Conservation (phyloP, 2,329 filamentous ascomycete genomes). For the Ophiostoma quercus region DNA sequence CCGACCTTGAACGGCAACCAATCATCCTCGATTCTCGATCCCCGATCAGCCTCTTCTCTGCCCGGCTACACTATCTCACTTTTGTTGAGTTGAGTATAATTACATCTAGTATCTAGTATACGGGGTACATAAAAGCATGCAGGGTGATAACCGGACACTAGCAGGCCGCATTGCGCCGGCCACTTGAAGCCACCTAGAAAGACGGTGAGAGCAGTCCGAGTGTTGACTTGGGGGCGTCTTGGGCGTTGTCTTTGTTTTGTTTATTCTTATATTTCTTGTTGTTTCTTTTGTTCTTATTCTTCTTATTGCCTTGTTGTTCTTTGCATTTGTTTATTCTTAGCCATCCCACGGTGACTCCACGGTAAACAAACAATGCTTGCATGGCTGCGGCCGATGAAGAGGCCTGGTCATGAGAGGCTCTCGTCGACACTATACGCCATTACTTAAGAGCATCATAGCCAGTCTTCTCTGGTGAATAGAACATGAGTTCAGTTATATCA, state of each 20-base stretch:
- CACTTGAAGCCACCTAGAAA: constrained; percentile 11
- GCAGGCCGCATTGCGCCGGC: constrained; percentile 14
- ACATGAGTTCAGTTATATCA: no score
- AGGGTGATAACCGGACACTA: not conserved
- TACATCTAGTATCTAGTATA: not conserved
- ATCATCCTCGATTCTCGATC: no score
- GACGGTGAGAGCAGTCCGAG: constrained; percentile 9
- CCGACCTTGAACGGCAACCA: no score
- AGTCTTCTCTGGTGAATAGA: not conserved
- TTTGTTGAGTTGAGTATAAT: not conserved
- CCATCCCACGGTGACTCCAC: no score
- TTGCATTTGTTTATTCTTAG: not conserved
- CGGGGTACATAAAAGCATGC: no score
- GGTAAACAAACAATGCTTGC: not conserved
- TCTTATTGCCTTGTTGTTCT: no score
- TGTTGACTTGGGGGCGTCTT: not conserved
- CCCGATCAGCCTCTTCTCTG: no score
- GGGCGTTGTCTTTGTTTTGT: not conserved
- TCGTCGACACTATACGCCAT: not conserved
- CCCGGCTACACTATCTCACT: not conserved
- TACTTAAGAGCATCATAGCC: not conserved
- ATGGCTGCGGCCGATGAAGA: not conserved
- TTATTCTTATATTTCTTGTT: not conserved
- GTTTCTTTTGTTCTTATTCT: no score
- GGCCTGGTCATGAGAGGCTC: not conserved